Conservation (phyloP, 148 eudicot genomes). For the Vaccinium macrocarpon region DNA sequence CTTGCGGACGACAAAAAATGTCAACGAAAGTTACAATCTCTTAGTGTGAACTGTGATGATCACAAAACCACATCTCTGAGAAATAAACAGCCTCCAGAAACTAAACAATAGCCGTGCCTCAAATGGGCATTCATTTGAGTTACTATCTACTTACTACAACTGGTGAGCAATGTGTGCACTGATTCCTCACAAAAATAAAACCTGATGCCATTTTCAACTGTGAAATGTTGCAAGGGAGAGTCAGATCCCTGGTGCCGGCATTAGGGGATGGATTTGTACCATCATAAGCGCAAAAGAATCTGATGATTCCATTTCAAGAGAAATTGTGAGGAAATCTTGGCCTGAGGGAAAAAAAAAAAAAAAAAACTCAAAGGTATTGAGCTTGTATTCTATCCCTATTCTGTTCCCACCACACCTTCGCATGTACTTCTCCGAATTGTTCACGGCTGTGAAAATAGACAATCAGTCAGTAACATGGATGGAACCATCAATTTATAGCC, state of each 20-base stretch:
- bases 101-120: neutral
- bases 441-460: constrained; percentile 18
- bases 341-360: neutral
- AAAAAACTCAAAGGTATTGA: constrained; percentile 19
- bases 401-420: constrained; percentile 25
- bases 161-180: neutral
- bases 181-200: neutral
- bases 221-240: neutral
- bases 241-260: neutral
- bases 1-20: neutral
- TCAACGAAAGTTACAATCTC: constrained; percentile 2
- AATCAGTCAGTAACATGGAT: neutral
- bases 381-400: constrained; percentile 25
- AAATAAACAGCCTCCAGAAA: constrained; percentile 3
- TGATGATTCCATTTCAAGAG: neutral
- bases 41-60: neutral
- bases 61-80: neutral
- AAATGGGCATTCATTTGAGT: neutral
- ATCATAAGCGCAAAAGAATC: neutral
- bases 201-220: constrained; percentile 3
- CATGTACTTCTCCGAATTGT: constrained; percentile 19
- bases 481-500: neutral
- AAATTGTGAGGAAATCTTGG: neutral
- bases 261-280: neutral
- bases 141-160: neutral